Conservation (phyloP, 257 asterid species). For the Petunia secreta region DNA sequence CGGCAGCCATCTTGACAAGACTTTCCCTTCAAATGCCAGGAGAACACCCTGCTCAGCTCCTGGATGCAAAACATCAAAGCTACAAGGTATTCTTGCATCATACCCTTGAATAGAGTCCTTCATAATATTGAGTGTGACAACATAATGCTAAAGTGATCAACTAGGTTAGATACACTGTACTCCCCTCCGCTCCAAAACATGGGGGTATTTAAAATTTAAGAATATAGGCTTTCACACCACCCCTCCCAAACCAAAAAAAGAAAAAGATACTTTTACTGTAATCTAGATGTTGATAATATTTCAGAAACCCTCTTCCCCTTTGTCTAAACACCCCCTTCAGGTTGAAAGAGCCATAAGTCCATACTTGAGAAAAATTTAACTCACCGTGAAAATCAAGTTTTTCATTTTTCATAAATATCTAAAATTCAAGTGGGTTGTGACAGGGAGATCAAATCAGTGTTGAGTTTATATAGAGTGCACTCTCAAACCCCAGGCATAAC, state of each 20-base stretch:
- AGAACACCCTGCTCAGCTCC: not conserved
- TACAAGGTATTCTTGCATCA: conserved; percentile 21
- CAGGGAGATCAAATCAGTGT: not conserved
- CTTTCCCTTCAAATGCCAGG: not conserved
- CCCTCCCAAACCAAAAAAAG: not conserved
- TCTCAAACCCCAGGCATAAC: not conserved
- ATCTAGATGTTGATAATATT: not conserved
- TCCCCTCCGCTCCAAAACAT: not conserved
- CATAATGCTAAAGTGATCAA: not conserved
- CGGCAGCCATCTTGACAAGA: not conserved
- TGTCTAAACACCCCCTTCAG: not conserved
- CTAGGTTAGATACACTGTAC: not conserved
- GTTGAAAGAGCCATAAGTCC: not conserved
- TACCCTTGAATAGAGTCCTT: conserved; percentile 14
- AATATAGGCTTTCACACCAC: not conserved
- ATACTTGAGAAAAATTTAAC: not conserved
- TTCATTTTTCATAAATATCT: not conserved
- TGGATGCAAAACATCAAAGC: conserved; percentile 23
- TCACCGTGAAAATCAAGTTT: not conserved
- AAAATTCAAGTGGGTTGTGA: not conserved
- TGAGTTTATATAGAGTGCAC: not conserved
- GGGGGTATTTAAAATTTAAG: not conserved
- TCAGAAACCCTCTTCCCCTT: not conserved
- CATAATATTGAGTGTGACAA: not conserved
- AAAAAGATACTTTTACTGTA: too few relatives aligned